phyloP scores from a whole-genome alignment of 2,329 filamentous ascomycete genomes.

The Huntiella abstrusa region DNA sequence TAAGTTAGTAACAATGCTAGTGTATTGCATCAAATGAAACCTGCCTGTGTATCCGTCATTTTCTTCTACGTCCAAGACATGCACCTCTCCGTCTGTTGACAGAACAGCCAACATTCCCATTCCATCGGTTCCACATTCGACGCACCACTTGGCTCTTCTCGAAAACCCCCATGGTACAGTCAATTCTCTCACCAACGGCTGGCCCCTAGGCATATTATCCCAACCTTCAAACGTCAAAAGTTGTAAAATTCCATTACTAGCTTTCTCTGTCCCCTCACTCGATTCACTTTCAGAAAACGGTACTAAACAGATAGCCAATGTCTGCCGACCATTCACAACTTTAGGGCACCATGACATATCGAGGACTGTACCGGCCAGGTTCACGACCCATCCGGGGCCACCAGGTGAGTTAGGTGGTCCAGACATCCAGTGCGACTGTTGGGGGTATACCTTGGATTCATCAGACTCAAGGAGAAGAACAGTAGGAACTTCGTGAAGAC shows the following conservation, averaged over 20 bases:
- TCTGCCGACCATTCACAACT: slow-evolving; percentile 19
- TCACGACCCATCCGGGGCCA: slow-evolving; percentile 32
- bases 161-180: slow-evolving; percentile 33
- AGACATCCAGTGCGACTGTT: slow-evolving; percentile 12
- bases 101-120: slow-evolving; percentile 29
- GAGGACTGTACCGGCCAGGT: slow-evolving; percentile 33
- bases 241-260: slow-evolving; percentile 30
- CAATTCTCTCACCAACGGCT: slow-evolving; percentile 24
- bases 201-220: slow-evolving; percentile 15
- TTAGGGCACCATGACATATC: slow-evolving; percentile 34
- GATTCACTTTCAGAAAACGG: slow-evolving; percentile 29
- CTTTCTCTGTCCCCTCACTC: slow-evolving; percentile 21
- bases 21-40: neutral
- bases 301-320: slow-evolving; percentile 32
- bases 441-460: slow-evolving; percentile 16
- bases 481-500: slow-evolving; percentile 17
- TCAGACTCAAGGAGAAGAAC: slow-evolving; percentile 17
- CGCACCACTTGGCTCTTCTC: slow-evolving; percentile 34
- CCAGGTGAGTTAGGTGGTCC: slow-evolving; percentile 1
- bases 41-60: slow-evolving; percentile 15
- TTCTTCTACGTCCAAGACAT: slow-evolving; percentile 25
- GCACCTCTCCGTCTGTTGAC: slow-evolving; percentile 31
- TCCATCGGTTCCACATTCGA: slow-evolving; percentile 19
- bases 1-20: slow-evolving; percentile 14
- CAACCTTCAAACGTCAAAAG: slow-evolving; percentile 28